These are phyloP conservation scores for Nigrospora sphaerica DNA, from an alignment of 2,329 filamentous ascomycete species.

Conservation along the genomic window DNA sequence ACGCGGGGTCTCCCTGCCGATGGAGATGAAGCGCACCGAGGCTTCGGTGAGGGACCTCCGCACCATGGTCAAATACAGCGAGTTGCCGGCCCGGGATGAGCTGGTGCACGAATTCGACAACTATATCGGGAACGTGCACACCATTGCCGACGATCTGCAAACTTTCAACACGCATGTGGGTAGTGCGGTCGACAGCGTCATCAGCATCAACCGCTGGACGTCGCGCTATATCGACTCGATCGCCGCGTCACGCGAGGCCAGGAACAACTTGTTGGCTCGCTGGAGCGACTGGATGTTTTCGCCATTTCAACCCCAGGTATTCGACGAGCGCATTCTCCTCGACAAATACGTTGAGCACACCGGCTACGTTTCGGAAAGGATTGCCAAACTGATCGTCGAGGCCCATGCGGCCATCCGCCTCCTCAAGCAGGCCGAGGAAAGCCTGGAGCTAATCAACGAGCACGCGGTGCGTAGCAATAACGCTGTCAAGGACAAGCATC, in stretches of 20 bases:
- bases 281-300: constrained; percentile 41
- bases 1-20: constrained; percentile 59
- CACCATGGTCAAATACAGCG: constrained; percentile 63
- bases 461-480: constrained; percentile 59
- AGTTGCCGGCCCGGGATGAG: constrained; percentile 60
- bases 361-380: constrained; percentile 60
- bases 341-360: constrained; percentile 73
- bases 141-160: constrained; percentile 59
- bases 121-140: constrained; percentile 63
- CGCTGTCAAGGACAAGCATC: constrained; percentile 49
- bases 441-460: constrained; percentile 62
- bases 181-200: constrained; percentile 65
- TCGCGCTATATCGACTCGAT: constrained; percentile 60
- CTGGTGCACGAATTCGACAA: constrained; percentile 69
- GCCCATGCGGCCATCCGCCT: constrained; percentile 61
- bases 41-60: constrained; percentile 67
- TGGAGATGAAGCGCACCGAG: constrained; percentile 75
- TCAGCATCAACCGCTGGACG: constrained; percentile 71
- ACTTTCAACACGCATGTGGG: constrained; percentile 73
- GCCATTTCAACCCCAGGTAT: constrained; percentile 55
- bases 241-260: constrained; percentile 25
- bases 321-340: constrained; percentile 56
- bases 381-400: constrained; percentile 59
- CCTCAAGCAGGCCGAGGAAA: constrained; percentile 61
- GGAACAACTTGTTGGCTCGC: constrained; percentile 25